Conservation (phyloP, 2,329 filamentous ascomycete genomes). For the Colletotrichum tofieldiae region DNA sequence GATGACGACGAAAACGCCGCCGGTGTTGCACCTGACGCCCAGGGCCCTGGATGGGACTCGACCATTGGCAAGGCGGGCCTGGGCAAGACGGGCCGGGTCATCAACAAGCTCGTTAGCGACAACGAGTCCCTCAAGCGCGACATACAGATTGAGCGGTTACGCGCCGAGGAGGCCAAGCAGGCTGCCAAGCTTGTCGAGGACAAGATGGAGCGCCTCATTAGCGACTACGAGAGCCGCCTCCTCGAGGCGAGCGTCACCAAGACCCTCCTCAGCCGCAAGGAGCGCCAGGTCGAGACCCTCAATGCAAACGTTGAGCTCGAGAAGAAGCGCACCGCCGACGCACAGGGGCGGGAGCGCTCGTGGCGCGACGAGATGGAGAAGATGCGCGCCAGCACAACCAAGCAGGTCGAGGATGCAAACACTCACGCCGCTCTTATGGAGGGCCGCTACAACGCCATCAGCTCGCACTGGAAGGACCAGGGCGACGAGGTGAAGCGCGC, state of each 20-base stretch:
- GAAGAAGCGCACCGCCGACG: slow-evolving; percentile 72
- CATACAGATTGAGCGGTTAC: slow-evolving; percentile 75
- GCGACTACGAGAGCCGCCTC: slow-evolving; percentile 79
- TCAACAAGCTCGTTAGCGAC: slow-evolving; percentile 85
- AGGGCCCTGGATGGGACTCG: slow-evolving; percentile 70
- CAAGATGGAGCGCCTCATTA: slow-evolving; percentile 78
- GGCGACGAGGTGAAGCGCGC: slow-evolving; percentile 73
- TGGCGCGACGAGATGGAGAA: slow-evolving; percentile 78
- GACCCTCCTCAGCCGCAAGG: slow-evolving; percentile 79
- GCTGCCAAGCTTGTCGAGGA: slow-evolving; percentile 78
- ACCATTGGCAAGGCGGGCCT: slow-evolving; percentile 79
- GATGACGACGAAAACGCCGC: slow-evolving; percentile 33
- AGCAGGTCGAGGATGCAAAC: slow-evolving; percentile 77
- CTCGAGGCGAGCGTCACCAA: slow-evolving; percentile 81
- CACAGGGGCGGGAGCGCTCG: slow-evolving; percentile 71
- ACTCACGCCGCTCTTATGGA: slow-evolving; percentile 77
- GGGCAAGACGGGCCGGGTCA: slow-evolving; percentile 83
- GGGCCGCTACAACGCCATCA: slow-evolving; percentile 78
- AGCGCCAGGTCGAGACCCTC: slow-evolving; percentile 81
- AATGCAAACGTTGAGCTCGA: slow-evolving; percentile 76
- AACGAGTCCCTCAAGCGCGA: slow-evolving; percentile 85
- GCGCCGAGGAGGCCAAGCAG: slow-evolving; percentile 80
- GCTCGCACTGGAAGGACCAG: slow-evolving; percentile 77
- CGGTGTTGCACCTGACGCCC: slow-evolving; percentile 53
- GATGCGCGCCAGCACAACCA: slow-evolving; percentile 70